Evolutionary conservation across 371 early-diverging fungal genomes (phyloP), one percentile per base, ranked within the genome.

Genomic region (Amoeboaphelidium protococcarum): DNA sequence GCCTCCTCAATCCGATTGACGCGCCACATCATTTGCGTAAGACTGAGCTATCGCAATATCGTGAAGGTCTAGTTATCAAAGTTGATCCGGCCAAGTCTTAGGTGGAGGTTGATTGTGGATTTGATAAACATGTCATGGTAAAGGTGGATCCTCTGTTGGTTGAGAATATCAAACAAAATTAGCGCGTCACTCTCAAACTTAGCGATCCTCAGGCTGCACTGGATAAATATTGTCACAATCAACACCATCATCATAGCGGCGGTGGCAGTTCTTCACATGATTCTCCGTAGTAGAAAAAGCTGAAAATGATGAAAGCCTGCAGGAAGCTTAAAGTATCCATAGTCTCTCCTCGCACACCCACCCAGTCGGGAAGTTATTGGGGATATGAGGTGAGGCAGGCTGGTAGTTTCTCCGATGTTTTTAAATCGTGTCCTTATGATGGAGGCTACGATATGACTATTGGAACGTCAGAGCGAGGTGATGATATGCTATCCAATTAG

Each of bases 121-220:
- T 73, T 23, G 77, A 73, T 6, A 69, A 76, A 50, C 67, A 72
- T 25, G 78, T 78, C 0, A 53, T 77, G 45, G 65, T 63, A 27
- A 64, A 64, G 19, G 61, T 49, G 25, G 47, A 27, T n/a, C 25
- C 45, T 43, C 41, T 56, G 4, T 13, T 74, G 25, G 72, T 72
- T 50, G 63, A 63, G 10, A 52, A 57, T 12, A 55, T 80, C 25
- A 65, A 74, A 42, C 63, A 72, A 13, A 71, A 71, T 13, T 60
- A 72, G 3, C 66, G 78, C 22, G 78, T 80, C 13, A 80, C 81
- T 1, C 70, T 80, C 22, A 64, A 73, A 55, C 58, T 79, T 43
- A 60, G 56, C 42, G 64, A 65, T 19, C 54, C 65, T 2, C 51
- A 67, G 23, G 54, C 58, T 20, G 56, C 60, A 40, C n/a, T n/a